These are phyloP conservation scores for Lepiota venenata DNA, from an alignment of 768 basidiomycete genomes.

Conservation along the genomic window DNA sequence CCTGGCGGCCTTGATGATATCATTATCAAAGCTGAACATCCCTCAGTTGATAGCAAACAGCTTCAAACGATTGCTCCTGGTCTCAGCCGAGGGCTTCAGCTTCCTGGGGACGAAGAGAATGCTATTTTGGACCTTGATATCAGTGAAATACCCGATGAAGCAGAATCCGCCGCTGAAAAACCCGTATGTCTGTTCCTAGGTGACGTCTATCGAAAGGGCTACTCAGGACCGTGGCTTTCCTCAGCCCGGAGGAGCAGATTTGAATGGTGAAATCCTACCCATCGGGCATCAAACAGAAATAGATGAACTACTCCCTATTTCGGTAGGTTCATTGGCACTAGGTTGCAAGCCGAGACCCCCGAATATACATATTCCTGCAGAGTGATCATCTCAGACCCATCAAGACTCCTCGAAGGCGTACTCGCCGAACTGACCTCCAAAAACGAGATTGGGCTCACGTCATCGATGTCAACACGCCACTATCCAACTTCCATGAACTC, in stretches of 20 bases:
- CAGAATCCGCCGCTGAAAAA: slow-evolving; percentile 18
- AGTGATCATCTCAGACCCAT: slow-evolving; percentile 57
- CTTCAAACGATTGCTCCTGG: slow-evolving; percentile 80
- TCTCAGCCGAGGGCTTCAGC: slow-evolving; percentile 71
- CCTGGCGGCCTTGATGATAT: slow-evolving; percentile 88
- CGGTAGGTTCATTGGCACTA: slow-evolving; percentile 27
- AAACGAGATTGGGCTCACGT: slow-evolving; percentile 99
- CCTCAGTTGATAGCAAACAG: slow-evolving; percentile 33
- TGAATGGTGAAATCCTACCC: slow-evolving; percentile 13
- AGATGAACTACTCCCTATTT: slow-evolving; percentile 74
- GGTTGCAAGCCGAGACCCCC: not conserved
- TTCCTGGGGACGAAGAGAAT: slow-evolving; percentile 55
- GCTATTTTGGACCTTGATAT: slow-evolving; percentile 36
- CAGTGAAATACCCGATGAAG: slow-evolving; percentile 17
- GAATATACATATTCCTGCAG: slow-evolving; percentile 25
- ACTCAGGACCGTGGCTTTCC: not conserved
- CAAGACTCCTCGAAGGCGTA: slow-evolving; percentile 35
- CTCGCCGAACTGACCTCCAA: slow-evolving; percentile 45
- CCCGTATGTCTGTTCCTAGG: slow-evolving; percentile 13
- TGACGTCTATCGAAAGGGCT: slow-evolving; percentile 7
- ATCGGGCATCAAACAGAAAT: slow-evolving; percentile 47
- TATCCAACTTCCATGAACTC: slow-evolving; percentile 85
- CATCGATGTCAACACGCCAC: slow-evolving; percentile 88
- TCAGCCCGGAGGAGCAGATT: slow-evolving; percentile 8
- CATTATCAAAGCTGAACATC: slow-evolving; percentile 21